phyloP scores from a whole-genome alignment of 306 rosid genomes.

The Ormosia semicastrata region DNA sequence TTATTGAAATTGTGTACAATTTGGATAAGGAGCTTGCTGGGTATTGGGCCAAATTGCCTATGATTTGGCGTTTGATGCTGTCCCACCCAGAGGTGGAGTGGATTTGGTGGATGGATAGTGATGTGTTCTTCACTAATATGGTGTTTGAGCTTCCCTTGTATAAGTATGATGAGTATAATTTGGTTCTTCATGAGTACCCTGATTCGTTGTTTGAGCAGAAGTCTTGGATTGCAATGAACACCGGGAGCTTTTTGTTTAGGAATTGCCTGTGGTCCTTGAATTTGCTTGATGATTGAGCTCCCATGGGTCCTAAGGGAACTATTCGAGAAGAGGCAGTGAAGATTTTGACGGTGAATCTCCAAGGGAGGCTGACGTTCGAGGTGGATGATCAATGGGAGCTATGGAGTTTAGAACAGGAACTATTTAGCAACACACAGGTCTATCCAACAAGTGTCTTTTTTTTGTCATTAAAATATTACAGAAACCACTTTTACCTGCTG shows the following conservation, averaged over 20 bases:
- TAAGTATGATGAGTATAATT: no score
- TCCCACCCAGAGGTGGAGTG: no score
- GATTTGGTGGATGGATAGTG: no score
- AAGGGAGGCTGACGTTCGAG: conserved; percentile 96
- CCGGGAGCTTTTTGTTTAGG: conserved; percentile 85
- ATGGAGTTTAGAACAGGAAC: no score
- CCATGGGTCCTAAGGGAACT: conserved; percentile 93
- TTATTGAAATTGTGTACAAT: conserved; percentile 92
- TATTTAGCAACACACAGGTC: no score
- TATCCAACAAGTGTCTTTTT: no score
- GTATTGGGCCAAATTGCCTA: conserved; percentile 95
- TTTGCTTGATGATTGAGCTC: conserved; percentile 98
- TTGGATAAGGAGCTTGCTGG: conserved; percentile 95
- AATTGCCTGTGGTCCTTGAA: conserved; percentile 98
- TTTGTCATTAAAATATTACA: no score
- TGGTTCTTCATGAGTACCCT: no score
- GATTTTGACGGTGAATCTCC: conserved; percentile 78
- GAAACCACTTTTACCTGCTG: no score
- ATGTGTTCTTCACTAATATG: no score
- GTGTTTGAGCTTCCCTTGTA: no score
- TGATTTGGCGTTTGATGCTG: conserved; percentile 74
- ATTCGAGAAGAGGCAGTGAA: conserved; percentile 86
- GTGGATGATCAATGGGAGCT: conserved; percentile 98
- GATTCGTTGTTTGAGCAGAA: no score
- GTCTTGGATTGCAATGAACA: conserved; percentile 94